These are phyloP conservation scores for Alternaria burnsii DNA, from an alignment of 2,329 filamentous ascomycete genomes.

Conservation along the genomic window DNA sequence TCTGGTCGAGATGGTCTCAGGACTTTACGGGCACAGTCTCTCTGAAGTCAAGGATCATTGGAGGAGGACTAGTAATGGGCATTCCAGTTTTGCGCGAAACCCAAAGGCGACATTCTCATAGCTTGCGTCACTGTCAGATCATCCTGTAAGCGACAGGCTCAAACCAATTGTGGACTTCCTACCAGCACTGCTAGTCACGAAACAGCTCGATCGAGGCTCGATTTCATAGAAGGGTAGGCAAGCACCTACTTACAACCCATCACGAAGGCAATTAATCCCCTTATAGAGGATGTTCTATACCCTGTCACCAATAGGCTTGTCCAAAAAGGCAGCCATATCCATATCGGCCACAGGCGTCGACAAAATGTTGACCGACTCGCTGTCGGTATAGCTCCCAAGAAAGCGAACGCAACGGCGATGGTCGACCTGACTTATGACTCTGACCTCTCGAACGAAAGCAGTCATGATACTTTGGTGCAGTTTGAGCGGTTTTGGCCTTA, in stretches of 20 bases:
- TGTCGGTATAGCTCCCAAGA: not conserved
- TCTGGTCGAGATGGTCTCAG: not conserved
- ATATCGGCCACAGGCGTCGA: not conserved
- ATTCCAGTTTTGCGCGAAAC: not conserved
- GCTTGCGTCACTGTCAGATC: not conserved
- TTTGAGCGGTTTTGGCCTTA: not conserved
- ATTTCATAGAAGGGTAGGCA: not conserved
- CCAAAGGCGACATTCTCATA: not conserved
- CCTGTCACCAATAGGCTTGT: not conserved
- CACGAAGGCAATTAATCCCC: not conserved
- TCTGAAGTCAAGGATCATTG: not conserved
- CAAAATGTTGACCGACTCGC: not conserved
- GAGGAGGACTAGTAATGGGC: not conserved
- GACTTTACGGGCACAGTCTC: not conserved
- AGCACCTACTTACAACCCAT: not conserved
- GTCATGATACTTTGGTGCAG: not conserved
- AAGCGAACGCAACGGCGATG: not conserved
- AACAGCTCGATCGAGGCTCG: not conserved
- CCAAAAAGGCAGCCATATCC: not conserved
- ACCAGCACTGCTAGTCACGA: not conserved
- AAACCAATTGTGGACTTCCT: not conserved
- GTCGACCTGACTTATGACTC: not conserved
- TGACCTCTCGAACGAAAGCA: not conserved
- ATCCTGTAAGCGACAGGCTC: not conserved
- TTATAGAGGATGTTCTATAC: not conserved